Evolutionary conservation across 148 eudicot species (phyloP).

Genomic region (Fagopyrum esculentum): DNA sequence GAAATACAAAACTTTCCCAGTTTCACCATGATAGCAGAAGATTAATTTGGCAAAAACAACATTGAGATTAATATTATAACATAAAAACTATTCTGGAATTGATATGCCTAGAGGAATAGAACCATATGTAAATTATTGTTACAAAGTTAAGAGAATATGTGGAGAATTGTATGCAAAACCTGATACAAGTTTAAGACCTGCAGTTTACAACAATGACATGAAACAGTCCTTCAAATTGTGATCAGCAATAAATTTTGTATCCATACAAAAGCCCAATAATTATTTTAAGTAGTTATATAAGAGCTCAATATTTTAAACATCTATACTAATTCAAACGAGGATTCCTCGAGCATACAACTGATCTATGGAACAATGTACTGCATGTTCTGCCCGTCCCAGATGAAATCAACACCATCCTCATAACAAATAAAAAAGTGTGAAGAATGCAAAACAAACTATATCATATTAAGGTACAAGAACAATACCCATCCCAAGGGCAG

Average conservation of each 20-base stretch:
- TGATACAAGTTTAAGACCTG: neutral
- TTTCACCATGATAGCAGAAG: neutral
- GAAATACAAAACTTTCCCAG: neutral
- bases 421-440: neutral
- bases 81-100: neutral
- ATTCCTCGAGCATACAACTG: no score
- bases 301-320: neutral
- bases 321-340: neutral
- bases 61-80: neutral
- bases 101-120: neutral
- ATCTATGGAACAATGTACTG: no score
- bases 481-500: constrained; percentile 72
- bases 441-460: neutral
- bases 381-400: no score
- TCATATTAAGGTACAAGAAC: neutral
- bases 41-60: neutral
- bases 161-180: neutral
- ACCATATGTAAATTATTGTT: neutral
- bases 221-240: neutral
- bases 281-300: neutral
- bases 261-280: neutral
- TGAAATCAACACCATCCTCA: neutral
- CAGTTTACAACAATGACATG: neutral
- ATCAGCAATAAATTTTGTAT: neutral
- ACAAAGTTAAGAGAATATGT: neutral